Conservation (phyloP, 371 early-diverging fungal genomes). For the Mucor mucedo region DNA sequence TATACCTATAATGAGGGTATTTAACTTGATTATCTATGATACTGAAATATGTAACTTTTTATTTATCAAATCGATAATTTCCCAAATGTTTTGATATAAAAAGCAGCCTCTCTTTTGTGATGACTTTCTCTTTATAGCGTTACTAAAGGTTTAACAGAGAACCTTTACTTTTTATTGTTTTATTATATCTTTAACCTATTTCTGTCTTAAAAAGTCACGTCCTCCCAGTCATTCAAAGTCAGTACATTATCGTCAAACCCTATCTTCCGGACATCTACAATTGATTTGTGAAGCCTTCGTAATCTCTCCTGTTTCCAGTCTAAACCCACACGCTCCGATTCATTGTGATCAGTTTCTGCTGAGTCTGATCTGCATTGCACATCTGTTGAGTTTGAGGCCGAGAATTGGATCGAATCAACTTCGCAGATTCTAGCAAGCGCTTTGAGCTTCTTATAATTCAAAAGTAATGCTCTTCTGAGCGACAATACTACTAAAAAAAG, state of each 20-base stretch:
- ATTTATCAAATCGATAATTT: background rate
- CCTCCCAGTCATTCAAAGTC: conserved; percentile 1
- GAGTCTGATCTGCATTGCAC: background rate
- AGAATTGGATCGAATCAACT: conserved; percentile 1
- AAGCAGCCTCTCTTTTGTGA: too few species aligned
- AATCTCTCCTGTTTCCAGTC: background rate
- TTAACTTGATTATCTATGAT: background rate
- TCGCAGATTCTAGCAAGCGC: background rate
- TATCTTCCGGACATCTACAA: background rate
- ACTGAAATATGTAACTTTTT: background rate
- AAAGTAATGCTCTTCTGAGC: conserved; percentile 1
- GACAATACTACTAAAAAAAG: conserved; percentile 12
- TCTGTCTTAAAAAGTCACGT: background rate
- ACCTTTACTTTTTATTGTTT: background rate
- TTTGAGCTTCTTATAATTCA: background rate
- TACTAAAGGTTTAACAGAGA: background rate
- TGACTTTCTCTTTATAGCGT: too few species aligned
- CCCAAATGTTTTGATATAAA: too few species aligned
- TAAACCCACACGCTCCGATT: background rate
- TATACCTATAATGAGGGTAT: background rate
- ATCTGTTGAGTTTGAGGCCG: background rate
- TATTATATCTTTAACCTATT: too few species aligned
- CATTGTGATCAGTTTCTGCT: background rate
- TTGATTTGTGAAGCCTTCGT: background rate
- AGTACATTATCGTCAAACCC: background rate